Conservation (phyloP, 176 grass and related monocot genomes). For the Urochloa ruziziensis region DNA sequence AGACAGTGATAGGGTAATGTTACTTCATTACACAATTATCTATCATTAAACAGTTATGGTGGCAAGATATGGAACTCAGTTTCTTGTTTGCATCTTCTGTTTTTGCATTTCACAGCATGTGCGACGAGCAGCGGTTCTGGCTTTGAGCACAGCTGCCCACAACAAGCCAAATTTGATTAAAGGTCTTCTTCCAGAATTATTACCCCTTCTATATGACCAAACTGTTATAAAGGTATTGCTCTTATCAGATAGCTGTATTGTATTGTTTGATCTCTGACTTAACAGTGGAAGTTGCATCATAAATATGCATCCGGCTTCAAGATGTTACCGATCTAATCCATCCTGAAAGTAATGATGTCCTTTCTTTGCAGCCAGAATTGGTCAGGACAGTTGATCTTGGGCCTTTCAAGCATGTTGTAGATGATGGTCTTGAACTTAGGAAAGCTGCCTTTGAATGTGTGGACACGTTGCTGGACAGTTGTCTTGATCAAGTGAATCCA, state of each 20-base stretch:
- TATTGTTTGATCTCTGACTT: neutral
- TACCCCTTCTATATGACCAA: constrained; percentile 88
- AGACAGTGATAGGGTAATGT: constrained; percentile 71
- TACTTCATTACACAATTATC: neutral
- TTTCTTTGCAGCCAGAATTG: constrained; percentile 71
- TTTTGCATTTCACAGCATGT: constrained; percentile 71
- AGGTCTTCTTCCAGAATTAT: constrained; percentile 77
- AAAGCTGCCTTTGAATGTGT: constrained; percentile 97
- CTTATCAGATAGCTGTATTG: neutral
- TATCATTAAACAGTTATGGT: neutral
- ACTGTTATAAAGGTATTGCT: constrained; percentile 85
- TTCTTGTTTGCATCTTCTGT: neutral
- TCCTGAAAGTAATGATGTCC: constrained; percentile 3
- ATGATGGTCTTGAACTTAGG: constrained; percentile 86
- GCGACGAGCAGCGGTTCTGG: constrained; percentile 80
- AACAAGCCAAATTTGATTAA: constrained; percentile 94
- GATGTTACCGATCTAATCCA: neutral
- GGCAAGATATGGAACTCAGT: neutral
- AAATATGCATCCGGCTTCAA: neutral
- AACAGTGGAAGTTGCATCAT: neutral
- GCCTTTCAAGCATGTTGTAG: constrained; percentile 92
- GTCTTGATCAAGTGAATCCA: constrained; percentile 94
- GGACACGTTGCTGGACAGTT: constrained; percentile 82
- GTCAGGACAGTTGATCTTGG: constrained; percentile 91
- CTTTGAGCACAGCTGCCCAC: constrained; percentile 86